Evolutionary conservation across 2,329 filamentous ascomycete species (phyloP).

Genomic region (Fusarium nanum): DNA sequence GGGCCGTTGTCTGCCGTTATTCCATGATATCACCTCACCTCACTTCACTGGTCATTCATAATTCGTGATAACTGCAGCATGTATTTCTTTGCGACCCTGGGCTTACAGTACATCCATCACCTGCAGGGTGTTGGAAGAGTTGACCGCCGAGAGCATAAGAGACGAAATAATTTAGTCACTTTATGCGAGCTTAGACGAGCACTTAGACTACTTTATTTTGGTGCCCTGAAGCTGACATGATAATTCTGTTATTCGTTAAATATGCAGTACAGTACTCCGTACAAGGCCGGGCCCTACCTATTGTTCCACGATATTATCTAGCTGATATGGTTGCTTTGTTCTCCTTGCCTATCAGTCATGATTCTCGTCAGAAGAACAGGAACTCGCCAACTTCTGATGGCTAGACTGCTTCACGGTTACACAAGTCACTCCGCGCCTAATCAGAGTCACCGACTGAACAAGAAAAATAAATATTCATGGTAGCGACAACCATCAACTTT

Average conservation of each 20-base stretch:
- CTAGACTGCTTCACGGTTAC: background rate
- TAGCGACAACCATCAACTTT: background rate
- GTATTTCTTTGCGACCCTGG: background rate
- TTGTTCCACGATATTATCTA: too few relatives aligned
- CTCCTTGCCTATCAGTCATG: background rate
- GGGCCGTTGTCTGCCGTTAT: constrained; percentile 23
- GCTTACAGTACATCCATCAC: constrained; percentile 1
- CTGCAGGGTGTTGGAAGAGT: too few relatives aligned
- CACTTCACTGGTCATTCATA: background rate
- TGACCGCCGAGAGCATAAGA: too few relatives aligned
- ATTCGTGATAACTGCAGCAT: background rate
- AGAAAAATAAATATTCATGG: background rate
- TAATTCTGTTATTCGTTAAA: too few relatives aligned
- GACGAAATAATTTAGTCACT: too few relatives aligned
- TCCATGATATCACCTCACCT: constrained; percentile 29
- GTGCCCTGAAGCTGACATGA: too few relatives aligned
- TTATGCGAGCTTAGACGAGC: too few relatives aligned
- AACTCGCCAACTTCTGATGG: background rate
- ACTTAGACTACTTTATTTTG: too few relatives aligned
- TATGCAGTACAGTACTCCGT: too few relatives aligned
- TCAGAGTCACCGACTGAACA: background rate
- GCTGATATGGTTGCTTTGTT: background rate
- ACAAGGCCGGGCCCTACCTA: too few relatives aligned
- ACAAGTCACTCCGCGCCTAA: background rate
- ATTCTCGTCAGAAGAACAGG: background rate